Evolutionary conservation across 2,329 filamentous ascomycete genomes (phyloP).

Genomic region (Colletotrichum caudatum): DNA sequence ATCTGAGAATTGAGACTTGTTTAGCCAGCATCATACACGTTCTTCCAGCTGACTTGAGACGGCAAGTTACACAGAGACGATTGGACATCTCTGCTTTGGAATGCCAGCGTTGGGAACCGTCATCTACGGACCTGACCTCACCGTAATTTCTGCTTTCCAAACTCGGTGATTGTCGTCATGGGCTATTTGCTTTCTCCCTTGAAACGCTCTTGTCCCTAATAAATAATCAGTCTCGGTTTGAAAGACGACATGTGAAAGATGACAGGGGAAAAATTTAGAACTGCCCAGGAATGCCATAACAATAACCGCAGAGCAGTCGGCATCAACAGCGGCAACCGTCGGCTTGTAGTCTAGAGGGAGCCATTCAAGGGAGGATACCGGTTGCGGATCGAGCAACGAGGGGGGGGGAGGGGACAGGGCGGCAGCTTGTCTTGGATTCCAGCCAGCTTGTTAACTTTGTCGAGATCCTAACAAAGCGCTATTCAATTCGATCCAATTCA

Average conservation of each 20-base stretch:
- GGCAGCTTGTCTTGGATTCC: slow-evolving; percentile 8
- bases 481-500: slow-evolving; percentile 6
- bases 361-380: slow-evolving; percentile 23
- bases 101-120: neutral
- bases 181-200: neutral
- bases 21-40: neutral
- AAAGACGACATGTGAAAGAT: no score
- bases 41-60: slow-evolving; percentile 2
- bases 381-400: neutral
- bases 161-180: neutral
- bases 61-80: neutral
- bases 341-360: neutral
- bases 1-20: neutral
- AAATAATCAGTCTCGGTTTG: neutral
- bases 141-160: no score
- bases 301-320: slow-evolving; percentile 1
- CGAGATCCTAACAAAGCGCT: neutral
- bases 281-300: slow-evolving; percentile 10
- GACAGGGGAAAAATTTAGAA: neutral
- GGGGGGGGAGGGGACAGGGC: neutral
- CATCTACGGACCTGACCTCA: neutral
- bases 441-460: slow-evolving; percentile 10
- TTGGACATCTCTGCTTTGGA: neutral
- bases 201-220: neutral
- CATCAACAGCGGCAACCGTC: slow-evolving; percentile 6